Evolutionary conservation across 345 rosid species (phyloP), one percentile per base, ranked within the genome.

Genomic region (Xanthoceras sorbifolium): DNA sequence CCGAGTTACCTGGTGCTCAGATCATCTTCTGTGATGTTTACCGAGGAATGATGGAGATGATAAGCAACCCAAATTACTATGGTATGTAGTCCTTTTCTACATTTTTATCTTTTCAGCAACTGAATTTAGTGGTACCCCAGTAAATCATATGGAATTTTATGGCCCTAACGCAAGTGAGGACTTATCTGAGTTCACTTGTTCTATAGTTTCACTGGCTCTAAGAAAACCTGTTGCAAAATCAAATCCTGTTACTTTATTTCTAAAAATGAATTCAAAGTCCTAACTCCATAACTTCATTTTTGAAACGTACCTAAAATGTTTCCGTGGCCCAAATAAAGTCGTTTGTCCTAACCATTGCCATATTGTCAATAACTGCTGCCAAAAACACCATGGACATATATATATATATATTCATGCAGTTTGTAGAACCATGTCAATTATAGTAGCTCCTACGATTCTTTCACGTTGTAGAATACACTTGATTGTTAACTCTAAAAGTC

Each of bases 1-100:
- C 50, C 17, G 87, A 84, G 69, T 77, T 86, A 15, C 80, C 83
- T 0, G 88, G 82, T 74, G 87, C 84, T 46, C 81, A 75, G 31
- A 81, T 91, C 18, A 78, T 87, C 65, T 87, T 89, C 81, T 85
- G 90, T 73, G 88, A 87, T 71, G 81, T 81, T 1, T 89, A 87
- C 75, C 82, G 67, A 34, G 91, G 87, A 17, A 72, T 85, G n/a
- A 86, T 85, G 85, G 82, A 85, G 83, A 84, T 91, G 72, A 75
- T 91, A 28, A 55, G 79, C 72, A 77, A 85, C 48, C 84, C 87
- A 14, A 29, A 29, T 17, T 48, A 67, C 46, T 89, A 61, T 29
- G 90, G 92, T 88, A 84, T 62, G 78, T 7, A 54, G 17, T 60
- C 75, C 75, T 34, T 72, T 67, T 74, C 62, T 64, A 1, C n/a